Conservation (phyloP, 176 grass and related monocot genomes). For the Zizania latifolia region DNA sequence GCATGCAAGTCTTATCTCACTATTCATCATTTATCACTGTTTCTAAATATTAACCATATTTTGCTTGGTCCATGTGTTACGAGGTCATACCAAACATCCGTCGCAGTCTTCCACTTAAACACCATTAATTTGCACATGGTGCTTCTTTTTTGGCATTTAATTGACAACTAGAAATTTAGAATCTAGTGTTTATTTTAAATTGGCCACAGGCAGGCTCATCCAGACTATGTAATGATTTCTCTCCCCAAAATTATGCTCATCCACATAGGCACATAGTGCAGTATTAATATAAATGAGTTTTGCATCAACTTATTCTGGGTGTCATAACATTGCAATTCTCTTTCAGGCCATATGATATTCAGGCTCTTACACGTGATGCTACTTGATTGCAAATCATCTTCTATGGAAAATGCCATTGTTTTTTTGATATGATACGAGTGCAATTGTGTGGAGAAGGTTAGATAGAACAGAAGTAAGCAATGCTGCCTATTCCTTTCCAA, state of each 20-base stretch:
- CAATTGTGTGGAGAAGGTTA: slow-evolving; percentile 11
- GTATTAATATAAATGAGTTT: not conserved
- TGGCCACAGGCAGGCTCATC: slow-evolving; percentile 12
- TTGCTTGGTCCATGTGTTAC: slow-evolving; percentile 7
- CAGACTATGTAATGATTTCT: slow-evolving; percentile 29
- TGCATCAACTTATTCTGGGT: not conserved
- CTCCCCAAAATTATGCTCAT: slow-evolving; percentile 15
- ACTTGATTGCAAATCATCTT: slow-evolving; percentile 23
- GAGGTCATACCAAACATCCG: slow-evolving; percentile 3
- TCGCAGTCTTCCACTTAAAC: slow-evolving; percentile 23
- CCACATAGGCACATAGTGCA: slow-evolving; percentile 9
- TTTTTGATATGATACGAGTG: not conserved
- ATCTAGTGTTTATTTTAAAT: slow-evolving; percentile 37
- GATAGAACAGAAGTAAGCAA: not conserved
- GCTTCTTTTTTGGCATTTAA: slow-evolving; percentile 19
- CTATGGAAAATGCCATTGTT: not conserved
- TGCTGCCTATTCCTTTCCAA: not conserved
- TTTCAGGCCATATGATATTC: slow-evolving; percentile 30
- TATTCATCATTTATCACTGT: not conserved
- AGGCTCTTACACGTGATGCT: slow-evolving; percentile 29
- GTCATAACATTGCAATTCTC: slow-evolving; percentile 15
- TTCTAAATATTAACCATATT: not conserved
- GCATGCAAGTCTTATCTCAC: not conserved
- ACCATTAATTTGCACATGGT: slow-evolving; percentile 27
- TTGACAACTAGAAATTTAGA: slow-evolving; percentile 18